Conservation (phyloP, 192 early-diverging fungal genomes). For the Umbelopsis sp. region DNA sequence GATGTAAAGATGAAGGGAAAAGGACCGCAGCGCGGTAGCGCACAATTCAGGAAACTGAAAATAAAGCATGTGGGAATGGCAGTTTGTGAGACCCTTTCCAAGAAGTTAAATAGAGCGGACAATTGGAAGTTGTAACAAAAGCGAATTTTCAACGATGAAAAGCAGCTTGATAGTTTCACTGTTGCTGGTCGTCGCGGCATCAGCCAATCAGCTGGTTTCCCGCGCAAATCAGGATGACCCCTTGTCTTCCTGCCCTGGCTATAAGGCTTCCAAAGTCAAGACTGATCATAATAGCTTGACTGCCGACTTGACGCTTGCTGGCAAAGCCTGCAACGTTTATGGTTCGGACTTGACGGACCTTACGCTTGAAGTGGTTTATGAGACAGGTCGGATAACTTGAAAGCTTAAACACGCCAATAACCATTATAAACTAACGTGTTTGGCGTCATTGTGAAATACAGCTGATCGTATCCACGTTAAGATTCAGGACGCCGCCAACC, state of each 20-base stretch:
- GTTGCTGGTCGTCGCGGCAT: no score
- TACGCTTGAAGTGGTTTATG: slow-evolving; percentile 17
- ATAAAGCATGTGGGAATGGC: no score
- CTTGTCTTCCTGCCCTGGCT: slow-evolving; percentile 16
- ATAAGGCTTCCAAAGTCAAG: slow-evolving; percentile 13
- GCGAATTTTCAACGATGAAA: no score
- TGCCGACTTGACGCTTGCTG: slow-evolving; percentile 18
- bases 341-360: slow-evolving; percentile 19
- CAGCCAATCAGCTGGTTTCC: no score
- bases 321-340: slow-evolving; percentile 20
- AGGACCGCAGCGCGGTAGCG: no score
- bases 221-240: background rate
- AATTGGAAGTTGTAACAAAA: no score
- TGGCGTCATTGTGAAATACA: background rate
- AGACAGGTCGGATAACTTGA: slow-evolving; percentile 10
- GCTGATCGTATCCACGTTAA: slow-evolving; percentile 50
- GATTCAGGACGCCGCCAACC: slow-evolving; percentile 33
- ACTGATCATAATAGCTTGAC: background rate
- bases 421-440: background rate
- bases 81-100: no score
- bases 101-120: no score
- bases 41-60: no score
- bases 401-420: background rate
- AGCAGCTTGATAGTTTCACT: no score
- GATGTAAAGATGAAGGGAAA: no score